Evolutionary conservation across 2,329 filamentous ascomycete species (phyloP), one percentile per base, ranked within the genome.

Genomic region (Leptodontidium sp.): DNA sequence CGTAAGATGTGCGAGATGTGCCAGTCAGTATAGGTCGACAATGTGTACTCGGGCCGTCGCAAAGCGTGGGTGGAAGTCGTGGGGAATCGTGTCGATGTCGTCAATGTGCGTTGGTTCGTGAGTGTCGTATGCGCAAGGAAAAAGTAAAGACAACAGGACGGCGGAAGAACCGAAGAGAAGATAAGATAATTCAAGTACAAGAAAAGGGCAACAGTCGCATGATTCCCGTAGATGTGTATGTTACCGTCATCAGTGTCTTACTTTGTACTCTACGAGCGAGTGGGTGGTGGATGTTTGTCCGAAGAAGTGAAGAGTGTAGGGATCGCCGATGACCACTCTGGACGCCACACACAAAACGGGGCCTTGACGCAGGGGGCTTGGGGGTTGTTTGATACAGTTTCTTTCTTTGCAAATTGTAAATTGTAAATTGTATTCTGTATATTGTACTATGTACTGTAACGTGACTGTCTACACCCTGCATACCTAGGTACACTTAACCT

Each of bases 231-330:
- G 45, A 29, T 7, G 17, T 26, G 29, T 59, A 64, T 64, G 49
- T 55, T 64, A 53, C 49, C 61, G 61, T 64, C 49, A 64, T 55
- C 63, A 49, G 40, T 53, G 47, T 53, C 43, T 32, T 62, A 50
- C 43, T 21, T 47, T 58, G 58, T 47, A 61, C 40, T 32, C 29
- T 32, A 3, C 6, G 29, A 32, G 29, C 29, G 29, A 32, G 29
- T 32, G 58, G 49, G 59, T 32, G 59, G 59, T 62, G 59, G 59
- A 24, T 24, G 21, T 15, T 21, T 49, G 24, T 50, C 24, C 59
- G 43, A 47, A 50, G 53, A 29, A 53, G 26, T 55, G 52, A 12
- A 49, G 14, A 21, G n/a, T 53, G 47, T 61, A 43, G 55, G 40
- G 65, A 67, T 65, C 63, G 53, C 53, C 63, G 57, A 59, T 59